These are phyloP conservation scores for Ampelomyces quisqualis DNA, from an alignment of 2,329 filamentous ascomycete genomes.

Conservation along the genomic window DNA sequence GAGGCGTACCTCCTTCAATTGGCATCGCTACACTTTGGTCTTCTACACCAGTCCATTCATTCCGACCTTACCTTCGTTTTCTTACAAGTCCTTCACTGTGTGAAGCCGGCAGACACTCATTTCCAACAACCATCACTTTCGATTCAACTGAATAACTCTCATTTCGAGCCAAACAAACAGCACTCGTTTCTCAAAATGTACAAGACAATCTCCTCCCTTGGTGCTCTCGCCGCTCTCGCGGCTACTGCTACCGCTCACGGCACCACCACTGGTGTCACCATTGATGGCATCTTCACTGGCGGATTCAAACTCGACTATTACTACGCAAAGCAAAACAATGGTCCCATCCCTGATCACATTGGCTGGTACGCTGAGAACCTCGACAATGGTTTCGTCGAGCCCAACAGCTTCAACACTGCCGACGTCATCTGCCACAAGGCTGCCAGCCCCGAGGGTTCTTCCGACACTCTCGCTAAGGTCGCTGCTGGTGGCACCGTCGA, in stretches of 20 bases:
- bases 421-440: constrained; percentile 63
- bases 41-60: constrained; percentile 31
- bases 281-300: constrained; percentile 51
- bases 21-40: constrained; percentile 31
- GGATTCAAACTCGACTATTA: constrained; percentile 49
- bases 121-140: constrained; percentile 24
- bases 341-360: constrained; percentile 34
- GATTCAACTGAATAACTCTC: constrained; percentile 19
- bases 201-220: constrained; percentile 28
- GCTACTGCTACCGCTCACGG: constrained; percentile 51
- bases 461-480: constrained; percentile 53
- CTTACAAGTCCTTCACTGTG: constrained; percentile 36
- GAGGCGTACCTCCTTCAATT: constrained; percentile 6
- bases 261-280: constrained; percentile 47
- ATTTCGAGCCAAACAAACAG: constrained; percentile 8
- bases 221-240: constrained; percentile 38
- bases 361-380: constrained; percentile 49
- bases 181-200: constrained; percentile 29
- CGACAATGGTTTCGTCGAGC: constrained; percentile 41
- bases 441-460: constrained; percentile 47
- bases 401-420: constrained; percentile 26
- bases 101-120: constrained; percentile 40
- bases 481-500: constrained; percentile 60
- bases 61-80: constrained; percentile 28
- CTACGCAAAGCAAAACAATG: constrained; percentile 35